Conservation (phyloP, 768 basidiomycete species). For the Tylopilus felleus region DNA sequence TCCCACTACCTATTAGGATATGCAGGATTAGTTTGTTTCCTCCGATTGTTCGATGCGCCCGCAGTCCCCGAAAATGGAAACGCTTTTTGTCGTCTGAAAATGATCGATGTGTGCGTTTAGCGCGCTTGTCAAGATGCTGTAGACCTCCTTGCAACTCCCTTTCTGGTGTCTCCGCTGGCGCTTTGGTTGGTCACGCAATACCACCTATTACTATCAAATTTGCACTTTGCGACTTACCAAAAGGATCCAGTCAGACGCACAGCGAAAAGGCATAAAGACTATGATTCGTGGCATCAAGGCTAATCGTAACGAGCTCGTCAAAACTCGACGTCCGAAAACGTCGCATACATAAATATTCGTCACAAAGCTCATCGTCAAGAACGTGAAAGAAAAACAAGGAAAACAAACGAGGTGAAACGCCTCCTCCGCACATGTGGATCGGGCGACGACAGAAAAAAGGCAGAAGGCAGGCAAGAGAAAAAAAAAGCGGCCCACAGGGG, state of each 20-base stretch:
- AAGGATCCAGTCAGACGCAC: too few relatives aligned
- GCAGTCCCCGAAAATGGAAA: not conserved
- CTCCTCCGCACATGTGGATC: not conserved
- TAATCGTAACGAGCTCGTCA: not conserved
- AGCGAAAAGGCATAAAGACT: not conserved
- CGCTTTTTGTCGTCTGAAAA: too few relatives aligned
- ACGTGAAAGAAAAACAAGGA: not conserved
- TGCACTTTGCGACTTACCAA: too few relatives aligned
- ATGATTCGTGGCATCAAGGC: not conserved
- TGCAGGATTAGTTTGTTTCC: not conserved
- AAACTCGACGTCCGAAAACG: not conserved
- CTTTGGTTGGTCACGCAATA: too few relatives aligned
- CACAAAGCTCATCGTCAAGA: not conserved
- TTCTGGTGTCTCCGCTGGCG: too few relatives aligned
- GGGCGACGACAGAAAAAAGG: not conserved
- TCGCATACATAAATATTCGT: not conserved
- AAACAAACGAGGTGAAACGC: not conserved
- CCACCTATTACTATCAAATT: too few relatives aligned
- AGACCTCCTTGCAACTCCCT: too few relatives aligned
- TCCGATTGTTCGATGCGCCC: not conserved
- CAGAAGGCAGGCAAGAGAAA: not conserved
- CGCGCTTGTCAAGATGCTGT: too few relatives aligned
- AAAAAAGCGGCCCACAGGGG: not conserved
- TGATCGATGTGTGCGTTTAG: too few relatives aligned
- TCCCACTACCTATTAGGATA: not conserved